Evolutionary conservation across 768 basidiomycete genomes (phyloP).

Genomic region (Hemileccinum rubropunctum): DNA sequence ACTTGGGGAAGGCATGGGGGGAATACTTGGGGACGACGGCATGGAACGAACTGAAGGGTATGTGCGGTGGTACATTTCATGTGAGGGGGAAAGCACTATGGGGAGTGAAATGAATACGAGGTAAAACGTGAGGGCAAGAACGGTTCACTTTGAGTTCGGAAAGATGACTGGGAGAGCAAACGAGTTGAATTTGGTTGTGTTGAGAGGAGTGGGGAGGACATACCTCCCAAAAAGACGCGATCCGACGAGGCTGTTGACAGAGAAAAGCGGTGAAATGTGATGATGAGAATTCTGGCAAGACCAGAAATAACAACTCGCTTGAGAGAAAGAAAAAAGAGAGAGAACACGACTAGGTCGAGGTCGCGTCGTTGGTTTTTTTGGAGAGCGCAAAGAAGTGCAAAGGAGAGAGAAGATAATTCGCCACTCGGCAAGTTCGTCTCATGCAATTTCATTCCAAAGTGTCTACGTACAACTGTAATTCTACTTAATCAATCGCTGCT

Average conservation of each 20-base stretch:
- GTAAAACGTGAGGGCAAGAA: not conserved
- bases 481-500: too few species aligned
- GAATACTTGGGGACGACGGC: constrained; percentile 38
- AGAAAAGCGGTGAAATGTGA: constrained; percentile 5
- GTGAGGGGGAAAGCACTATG: constrained; percentile 32
- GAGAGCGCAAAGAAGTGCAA: constrained; percentile 13
- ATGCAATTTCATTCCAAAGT: too few species aligned
- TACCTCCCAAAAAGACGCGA: constrained; percentile 13
- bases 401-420: not conserved
- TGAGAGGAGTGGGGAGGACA: not conserved
- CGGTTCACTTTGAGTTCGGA: constrained; percentile 20
- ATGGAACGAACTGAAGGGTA: constrained; percentile 54
- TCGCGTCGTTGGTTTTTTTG: constrained; percentile 13
- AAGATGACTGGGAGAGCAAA: constrained; percentile 1
- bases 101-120: constrained; percentile 14
- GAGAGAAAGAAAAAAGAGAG: too few species aligned
- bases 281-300: too few species aligned
- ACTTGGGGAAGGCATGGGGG: constrained; percentile 19
- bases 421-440: constrained; percentile 10
- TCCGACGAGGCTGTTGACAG: constrained; percentile 1
- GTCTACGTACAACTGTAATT: too few species aligned
- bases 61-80: constrained; percentile 64
- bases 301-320: too few species aligned
- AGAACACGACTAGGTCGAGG: too few species aligned
- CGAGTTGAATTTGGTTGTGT: too few species aligned